A percentile compares a stretch with the other conserved stretches of the same genome.
Evolutionary conservation across 202 grass and related monocot genomes (phyloP).

Genomic region (Hordeum pubiflorum): DNA sequence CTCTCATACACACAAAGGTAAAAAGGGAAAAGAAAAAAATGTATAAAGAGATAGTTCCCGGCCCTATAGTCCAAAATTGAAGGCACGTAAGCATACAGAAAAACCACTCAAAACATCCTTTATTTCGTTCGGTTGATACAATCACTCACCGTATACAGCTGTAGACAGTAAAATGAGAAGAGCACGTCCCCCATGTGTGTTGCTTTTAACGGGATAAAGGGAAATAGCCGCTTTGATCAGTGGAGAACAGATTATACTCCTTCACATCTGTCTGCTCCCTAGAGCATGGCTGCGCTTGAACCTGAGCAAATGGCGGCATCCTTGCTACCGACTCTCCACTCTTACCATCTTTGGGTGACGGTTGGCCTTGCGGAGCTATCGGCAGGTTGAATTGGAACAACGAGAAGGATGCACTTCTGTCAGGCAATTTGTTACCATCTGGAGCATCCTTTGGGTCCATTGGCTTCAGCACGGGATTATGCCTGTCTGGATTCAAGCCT

Average conservation of each 20-base stretch:
- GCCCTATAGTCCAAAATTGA: not conserved
- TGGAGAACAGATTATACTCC: constrained; percentile 85
- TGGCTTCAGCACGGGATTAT: constrained; percentile 15
- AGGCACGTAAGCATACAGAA: not conserved
- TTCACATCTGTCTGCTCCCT: constrained; percentile 58
- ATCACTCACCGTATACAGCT: constrained; percentile 21
- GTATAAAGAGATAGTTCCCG: not conserved
- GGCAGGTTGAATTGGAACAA: constrained; percentile 78
- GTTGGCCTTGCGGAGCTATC: constrained; percentile 38
- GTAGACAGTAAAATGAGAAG: constrained; percentile 9
- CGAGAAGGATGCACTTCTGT: constrained; percentile 55
- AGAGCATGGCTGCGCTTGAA: constrained; percentile 42
- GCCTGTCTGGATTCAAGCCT: constrained; percentile 20
- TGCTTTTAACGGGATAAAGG: constrained; percentile 55
- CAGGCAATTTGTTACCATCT: constrained; percentile 26
- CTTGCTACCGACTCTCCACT: constrained; percentile 23
- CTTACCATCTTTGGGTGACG: constrained; percentile 45
- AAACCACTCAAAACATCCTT: constrained; percentile 34
- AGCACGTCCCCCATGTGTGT: constrained; percentile 18
- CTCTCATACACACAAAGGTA: constrained; percentile 36
- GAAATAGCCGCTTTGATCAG: constrained; percentile 46
- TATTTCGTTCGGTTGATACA: constrained; percentile 39
- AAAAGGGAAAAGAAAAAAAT: not conserved
- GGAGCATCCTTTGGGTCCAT: constrained; percentile 9
- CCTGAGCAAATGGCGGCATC: constrained; percentile 20